phyloP scores from a whole-genome alignment of 305 asterid species.

The Caryopteris hybrid region DNA sequence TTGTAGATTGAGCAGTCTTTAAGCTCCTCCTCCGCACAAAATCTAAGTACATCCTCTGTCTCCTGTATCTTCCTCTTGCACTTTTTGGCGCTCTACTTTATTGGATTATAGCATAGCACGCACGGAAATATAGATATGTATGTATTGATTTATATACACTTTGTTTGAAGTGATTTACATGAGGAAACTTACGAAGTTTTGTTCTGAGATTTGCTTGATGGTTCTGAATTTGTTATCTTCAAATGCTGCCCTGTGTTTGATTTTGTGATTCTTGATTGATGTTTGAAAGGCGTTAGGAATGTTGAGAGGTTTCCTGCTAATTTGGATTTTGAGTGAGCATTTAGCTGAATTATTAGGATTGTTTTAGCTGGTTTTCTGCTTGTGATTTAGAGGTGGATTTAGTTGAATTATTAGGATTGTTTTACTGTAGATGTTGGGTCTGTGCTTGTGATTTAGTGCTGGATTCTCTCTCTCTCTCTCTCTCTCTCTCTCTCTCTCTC shows the following conservation, averaged over 20 bases:
- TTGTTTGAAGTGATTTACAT: not conserved
- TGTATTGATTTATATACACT: not conserved
- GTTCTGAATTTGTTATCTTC: constrained; percentile 5
- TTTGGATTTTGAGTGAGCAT: too few relatives aligned
- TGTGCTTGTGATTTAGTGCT: constrained; percentile 4
- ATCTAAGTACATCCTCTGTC: not conserved
- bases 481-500: too few relatives aligned
- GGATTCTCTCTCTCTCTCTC: constrained; percentile 11
- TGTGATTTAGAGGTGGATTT: too few relatives aligned
- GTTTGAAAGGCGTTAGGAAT: not conserved
- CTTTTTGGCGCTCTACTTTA: not conserved
- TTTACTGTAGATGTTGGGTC: constrained; percentile 12
- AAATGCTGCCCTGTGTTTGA: not conserved
- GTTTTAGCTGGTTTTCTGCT: too few relatives aligned
- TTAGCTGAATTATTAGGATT: too few relatives aligned
- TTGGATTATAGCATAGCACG: too few relatives aligned
- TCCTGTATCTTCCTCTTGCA: not conserved
- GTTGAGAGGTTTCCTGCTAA: not conserved
- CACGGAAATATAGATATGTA: too few relatives aligned
- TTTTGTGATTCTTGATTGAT: constrained; percentile 5
- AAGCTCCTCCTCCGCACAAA: not conserved
- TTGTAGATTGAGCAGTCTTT: not conserved
- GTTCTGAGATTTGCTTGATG: constrained; percentile 8
- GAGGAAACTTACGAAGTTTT: not conserved
- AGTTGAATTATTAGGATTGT: not conserved